Evolutionary conservation across 257 asterid genomes (phyloP).

Genomic region (Jacaranda copaia): DNA sequence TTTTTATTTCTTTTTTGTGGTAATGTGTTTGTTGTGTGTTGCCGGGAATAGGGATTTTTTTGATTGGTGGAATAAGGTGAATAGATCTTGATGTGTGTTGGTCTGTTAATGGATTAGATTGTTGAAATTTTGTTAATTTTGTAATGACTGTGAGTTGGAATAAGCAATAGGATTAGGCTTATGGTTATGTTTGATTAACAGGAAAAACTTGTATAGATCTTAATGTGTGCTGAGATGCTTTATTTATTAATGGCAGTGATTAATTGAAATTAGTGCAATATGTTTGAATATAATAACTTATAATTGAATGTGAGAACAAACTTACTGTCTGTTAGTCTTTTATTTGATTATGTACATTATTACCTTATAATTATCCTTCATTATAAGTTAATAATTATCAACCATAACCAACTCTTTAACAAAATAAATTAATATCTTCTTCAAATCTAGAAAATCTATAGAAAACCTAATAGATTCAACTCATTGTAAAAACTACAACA

Average conservation of each 20-base stretch:
- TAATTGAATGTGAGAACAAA: no score
- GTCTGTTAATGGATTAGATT: neutral
- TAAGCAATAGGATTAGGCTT: neutral
- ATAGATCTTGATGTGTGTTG: constrained; percentile 32
- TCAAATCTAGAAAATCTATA: no score
- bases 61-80: constrained; percentile 29
- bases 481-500: no score
- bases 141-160: constrained; percentile 19
- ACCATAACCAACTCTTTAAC: no score
- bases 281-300: no score
- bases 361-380: no score
- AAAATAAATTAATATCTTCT: no score
- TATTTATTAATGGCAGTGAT: neutral
- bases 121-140: constrained; percentile 11
- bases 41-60: neutral
- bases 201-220: constrained; percentile 24
- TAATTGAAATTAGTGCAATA: constrained; percentile 1
- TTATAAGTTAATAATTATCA: no score
- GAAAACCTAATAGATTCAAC: neutral
- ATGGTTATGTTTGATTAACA: neutral
- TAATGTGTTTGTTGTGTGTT: neutral
- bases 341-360: no score
- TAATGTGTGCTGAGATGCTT: neutral
- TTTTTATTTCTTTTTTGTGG: neutral
- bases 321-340: no score